Conservation (phyloP, 352 stramenopile species). For the Pythium rishiriense region DNA sequence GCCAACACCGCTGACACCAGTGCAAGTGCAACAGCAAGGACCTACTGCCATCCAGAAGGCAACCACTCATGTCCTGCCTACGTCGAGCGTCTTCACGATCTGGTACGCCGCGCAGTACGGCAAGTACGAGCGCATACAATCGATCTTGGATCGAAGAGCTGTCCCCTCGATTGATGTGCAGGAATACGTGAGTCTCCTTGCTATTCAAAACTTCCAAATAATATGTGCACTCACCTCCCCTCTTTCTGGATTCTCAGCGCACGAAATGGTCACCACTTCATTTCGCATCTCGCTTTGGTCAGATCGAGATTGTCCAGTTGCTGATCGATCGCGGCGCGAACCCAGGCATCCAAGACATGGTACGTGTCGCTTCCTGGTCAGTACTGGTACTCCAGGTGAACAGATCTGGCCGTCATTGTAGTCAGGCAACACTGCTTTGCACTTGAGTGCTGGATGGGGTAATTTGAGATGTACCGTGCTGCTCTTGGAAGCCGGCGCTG, state of each 20-base stretch:
- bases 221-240: not conserved
- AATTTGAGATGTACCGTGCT: slow-evolving; percentile 53
- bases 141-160: slow-evolving; percentile 44
- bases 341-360: slow-evolving; percentile 46
- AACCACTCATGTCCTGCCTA: not conserved
- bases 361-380: slow-evolving; percentile 16
- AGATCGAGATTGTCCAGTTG: slow-evolving; percentile 46
- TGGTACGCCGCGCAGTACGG: slow-evolving; percentile 73
- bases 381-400: no score
- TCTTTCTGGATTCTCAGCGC: slow-evolving; percentile 27
- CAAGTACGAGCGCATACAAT: slow-evolving; percentile 49
- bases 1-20: not conserved
- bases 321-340: slow-evolving; percentile 50
- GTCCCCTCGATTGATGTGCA: slow-evolving; percentile 48
- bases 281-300: slow-evolving; percentile 56
- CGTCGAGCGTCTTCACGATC: slow-evolving; percentile 58
- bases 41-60: slow-evolving; percentile 18
- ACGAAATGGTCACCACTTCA: slow-evolving; percentile 66
- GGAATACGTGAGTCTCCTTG: slow-evolving; percentile 40
- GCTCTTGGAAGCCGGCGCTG: slow-evolving; percentile 52
- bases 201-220: not conserved
- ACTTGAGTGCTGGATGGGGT: slow-evolving; percentile 71
- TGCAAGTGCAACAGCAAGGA: not conserved
- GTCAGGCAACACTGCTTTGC: slow-evolving; percentile 67
- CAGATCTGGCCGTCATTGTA: slow-evolving; percentile 12